Conservation (phyloP, 768 basidiomycete genomes). For the Xerocomellus amylosporus region DNA sequence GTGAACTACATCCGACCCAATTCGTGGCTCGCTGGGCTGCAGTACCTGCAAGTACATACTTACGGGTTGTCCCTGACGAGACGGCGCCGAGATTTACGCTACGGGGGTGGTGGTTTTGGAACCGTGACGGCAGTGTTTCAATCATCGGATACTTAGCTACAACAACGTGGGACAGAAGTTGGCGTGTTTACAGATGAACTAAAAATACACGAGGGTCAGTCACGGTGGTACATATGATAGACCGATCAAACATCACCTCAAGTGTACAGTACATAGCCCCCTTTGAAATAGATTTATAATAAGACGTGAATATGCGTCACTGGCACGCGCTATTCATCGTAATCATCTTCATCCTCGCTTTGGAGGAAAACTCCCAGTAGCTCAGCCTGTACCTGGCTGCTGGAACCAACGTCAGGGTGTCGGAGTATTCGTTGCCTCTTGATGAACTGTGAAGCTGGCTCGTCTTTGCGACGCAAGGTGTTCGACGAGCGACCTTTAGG, state of each 20-base stretch:
- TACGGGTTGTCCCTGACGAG: not conserved
- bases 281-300: not conserved
- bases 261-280: not conserved
- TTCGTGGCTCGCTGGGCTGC: not conserved
- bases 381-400: too few relatives aligned
- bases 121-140: not conserved
- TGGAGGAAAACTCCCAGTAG: not conserved
- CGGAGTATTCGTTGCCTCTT: conserved; percentile 29
- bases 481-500: conserved; percentile 22
- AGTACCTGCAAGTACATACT: too few relatives aligned
- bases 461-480: conserved; percentile 3
- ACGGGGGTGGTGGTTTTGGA: too few relatives aligned
- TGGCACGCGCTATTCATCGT: conserved; percentile 10
- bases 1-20: too few relatives aligned
- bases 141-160: too few relatives aligned
- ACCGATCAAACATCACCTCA: not conserved
- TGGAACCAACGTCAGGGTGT: conserved; percentile 15
- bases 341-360: conserved; percentile 12
- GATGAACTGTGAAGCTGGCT: not conserved
- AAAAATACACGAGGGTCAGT: conserved; percentile 7
- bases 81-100: not conserved
- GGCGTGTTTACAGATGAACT: not conserved
- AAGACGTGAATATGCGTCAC: not conserved
- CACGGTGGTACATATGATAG: not conserved
- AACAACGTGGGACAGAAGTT: not conserved